Percentiles rank a stretch among this genome's conserved stretches.
Conservation (phyloP, 345 rosid species). For the Melaleuca quinquenervia region DNA sequence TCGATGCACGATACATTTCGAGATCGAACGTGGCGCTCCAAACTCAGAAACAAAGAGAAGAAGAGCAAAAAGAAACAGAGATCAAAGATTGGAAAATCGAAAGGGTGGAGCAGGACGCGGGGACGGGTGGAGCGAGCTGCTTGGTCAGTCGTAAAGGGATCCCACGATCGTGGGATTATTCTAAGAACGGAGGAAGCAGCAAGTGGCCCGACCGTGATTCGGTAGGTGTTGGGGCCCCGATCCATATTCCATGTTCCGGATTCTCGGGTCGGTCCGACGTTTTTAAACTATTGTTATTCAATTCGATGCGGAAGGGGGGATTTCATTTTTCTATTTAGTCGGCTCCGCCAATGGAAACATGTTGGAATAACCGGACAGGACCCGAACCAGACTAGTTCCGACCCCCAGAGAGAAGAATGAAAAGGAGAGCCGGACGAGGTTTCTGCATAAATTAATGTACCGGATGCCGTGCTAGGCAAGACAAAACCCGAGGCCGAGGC, state of each 20-base stretch:
- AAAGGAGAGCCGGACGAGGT: rapidly evolving
- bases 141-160: not conserved
- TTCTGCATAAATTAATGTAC: not conserved
- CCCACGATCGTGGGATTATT: not conserved
- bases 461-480: not conserved
- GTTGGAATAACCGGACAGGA: not conserved
- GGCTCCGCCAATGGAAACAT: not conserved
- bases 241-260: not conserved
- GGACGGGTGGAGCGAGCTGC: not conserved
- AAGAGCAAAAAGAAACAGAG: not conserved
- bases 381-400: not conserved
- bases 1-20: no score
- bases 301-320: not conserved
- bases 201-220: rapidly evolving
- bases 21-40: no score
- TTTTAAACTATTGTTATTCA: not conserved
- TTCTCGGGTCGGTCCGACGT: not conserved
- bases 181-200: not conserved
- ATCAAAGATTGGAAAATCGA: not conserved
- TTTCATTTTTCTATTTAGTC: not conserved
- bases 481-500: not conserved
- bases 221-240: not conserved
- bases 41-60: no score
- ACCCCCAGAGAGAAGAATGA: rapidly evolving
- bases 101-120: not conserved